Conservation (phyloP, 768 basidiomycete species). For the Pisolithus marmoratus region DNA sequence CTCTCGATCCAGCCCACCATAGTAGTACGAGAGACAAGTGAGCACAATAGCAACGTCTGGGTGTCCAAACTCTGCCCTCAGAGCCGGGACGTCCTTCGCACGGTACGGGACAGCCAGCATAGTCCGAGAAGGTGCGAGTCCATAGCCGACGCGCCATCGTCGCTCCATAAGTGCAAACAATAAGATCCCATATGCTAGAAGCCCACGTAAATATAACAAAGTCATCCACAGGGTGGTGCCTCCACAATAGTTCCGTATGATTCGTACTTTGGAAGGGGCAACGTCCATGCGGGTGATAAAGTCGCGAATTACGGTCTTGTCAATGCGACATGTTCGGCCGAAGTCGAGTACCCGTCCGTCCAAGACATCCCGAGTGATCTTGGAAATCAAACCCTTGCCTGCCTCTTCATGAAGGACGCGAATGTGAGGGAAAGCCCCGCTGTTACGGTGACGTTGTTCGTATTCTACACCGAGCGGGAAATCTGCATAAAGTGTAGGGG, state of each 20-base stretch:
- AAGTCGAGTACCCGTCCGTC: conserved; percentile 13
- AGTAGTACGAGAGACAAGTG: conserved; percentile 20
- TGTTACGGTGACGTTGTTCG: not conserved
- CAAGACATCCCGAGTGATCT: conserved; percentile 13
- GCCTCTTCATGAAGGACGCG: conserved; percentile 15
- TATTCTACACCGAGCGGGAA: conserved; percentile 5
- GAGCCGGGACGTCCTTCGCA: conserved; percentile 33
- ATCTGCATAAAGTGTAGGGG: not conserved
- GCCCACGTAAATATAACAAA: conserved; percentile 31
- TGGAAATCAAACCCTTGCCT: conserved; percentile 8
- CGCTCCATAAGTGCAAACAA: conserved; percentile 27
- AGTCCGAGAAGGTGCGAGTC: conserved; percentile 27
- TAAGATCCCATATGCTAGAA: conserved; percentile 28
- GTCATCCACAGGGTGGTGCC: conserved; percentile 11
- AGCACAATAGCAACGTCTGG: conserved; percentile 8
- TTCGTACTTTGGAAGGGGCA: not conserved
- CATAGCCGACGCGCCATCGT: conserved; percentile 37
- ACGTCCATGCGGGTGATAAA: conserved; percentile 20
- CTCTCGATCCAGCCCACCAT: conserved; percentile 26
- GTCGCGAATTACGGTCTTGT: conserved; percentile 8
- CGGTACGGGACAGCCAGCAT: conserved; percentile 34
- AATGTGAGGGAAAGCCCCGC: conserved; percentile 18
- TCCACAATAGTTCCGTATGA: conserved; percentile 6
- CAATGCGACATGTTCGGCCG: not conserved
- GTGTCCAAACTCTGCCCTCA: conserved; percentile 35